Conservation (phyloP, 352 stramenopile genomes). For the Saprolegnia diclina region DNA sequence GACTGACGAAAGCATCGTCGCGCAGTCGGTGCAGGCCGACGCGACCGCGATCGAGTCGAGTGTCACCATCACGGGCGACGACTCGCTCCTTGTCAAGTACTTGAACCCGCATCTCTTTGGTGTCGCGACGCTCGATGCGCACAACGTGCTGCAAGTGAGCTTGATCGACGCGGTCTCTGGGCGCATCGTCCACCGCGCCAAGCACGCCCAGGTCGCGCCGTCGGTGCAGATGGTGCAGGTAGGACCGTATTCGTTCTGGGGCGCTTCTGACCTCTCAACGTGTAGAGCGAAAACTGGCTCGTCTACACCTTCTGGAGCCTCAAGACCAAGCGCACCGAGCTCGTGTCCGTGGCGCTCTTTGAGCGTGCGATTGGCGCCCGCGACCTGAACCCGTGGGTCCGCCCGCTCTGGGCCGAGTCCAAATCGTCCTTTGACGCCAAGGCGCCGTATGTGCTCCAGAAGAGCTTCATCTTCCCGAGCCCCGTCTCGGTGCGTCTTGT, state of each 20-base stretch:
- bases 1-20: slow-evolving; percentile 46
- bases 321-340: slow-evolving; percentile 76
- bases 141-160: slow-evolving; percentile 78
- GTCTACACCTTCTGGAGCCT: slow-evolving; percentile 96
- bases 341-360: slow-evolving; percentile 87
- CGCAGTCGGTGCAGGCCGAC: slow-evolving; percentile 54
- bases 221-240: slow-evolving; percentile 68
- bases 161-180: slow-evolving; percentile 94
- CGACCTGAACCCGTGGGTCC: slow-evolving; percentile 92
- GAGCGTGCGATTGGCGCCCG: slow-evolving; percentile 95
- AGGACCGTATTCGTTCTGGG: slow-evolving; percentile 22
- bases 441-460: slow-evolving; percentile 89
- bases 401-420: slow-evolving; percentile 78
- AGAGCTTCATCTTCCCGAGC: slow-evolving; percentile 91
- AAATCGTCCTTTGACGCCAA: slow-evolving; percentile 91
- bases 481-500: slow-evolving; percentile 56
- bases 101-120: slow-evolving; percentile 95
- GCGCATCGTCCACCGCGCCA: slow-evolving; percentile 88
- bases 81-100: slow-evolving; percentile 97
- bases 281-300: slow-evolving; percentile 93
- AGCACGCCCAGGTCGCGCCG: slow-evolving; percentile 69
- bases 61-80: slow-evolving; percentile 88
- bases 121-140: slow-evolving; percentile 75
- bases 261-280: not conserved
- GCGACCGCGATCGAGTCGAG: slow-evolving; percentile 62